phyloP scores from a whole-genome alignment of 2,329 filamentous ascomycete genomes.

The Penicillium oxalicum region DNA sequence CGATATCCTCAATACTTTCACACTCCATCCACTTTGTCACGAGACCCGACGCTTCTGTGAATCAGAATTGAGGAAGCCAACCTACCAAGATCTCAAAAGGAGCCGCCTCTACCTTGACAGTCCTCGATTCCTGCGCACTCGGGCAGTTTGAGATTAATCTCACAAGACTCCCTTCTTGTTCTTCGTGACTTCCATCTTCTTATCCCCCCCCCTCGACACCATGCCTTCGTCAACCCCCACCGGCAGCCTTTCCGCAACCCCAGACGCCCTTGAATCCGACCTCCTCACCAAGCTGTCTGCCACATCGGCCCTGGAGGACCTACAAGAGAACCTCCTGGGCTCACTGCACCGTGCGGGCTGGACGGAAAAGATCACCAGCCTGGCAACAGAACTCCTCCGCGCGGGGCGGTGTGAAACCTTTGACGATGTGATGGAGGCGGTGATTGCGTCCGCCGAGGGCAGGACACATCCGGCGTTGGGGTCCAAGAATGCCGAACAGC shows the following conservation, averaged over 20 bases:
- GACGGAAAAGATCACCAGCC: conserved; percentile 50
- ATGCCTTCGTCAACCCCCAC: conserved; percentile 20
- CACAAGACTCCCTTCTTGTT: not conserved
- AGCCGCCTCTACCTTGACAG: too few relatives aligned
- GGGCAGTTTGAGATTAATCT: not conserved
- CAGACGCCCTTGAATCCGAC: conserved; percentile 38
- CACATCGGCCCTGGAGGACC: conserved; percentile 48
- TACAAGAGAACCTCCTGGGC: conserved; percentile 50
- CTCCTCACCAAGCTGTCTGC: conserved; percentile 43
- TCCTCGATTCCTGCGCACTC: too few relatives aligned
- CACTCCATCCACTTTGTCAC: too few relatives aligned
- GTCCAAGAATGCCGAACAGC: conserved; percentile 18
- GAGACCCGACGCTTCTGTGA: too few relatives aligned
- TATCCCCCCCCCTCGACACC: not conserved
- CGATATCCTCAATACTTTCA: too few relatives aligned
- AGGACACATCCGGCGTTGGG: conserved; percentile 26
- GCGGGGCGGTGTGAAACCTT: conserved; percentile 53
- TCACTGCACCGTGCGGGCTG: conserved; percentile 54
- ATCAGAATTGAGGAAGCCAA: too few relatives aligned
- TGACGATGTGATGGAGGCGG: conserved; percentile 50
- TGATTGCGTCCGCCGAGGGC: conserved; percentile 44
- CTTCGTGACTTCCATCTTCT: not conserved
- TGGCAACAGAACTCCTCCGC: conserved; percentile 53
- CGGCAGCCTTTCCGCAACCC: conserved; percentile 22
- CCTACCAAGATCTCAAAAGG: too few relatives aligned